phyloP scores from a whole-genome alignment of 2,329 filamentous ascomycete genomes.

The Tolypocladium inflatum region DNA sequence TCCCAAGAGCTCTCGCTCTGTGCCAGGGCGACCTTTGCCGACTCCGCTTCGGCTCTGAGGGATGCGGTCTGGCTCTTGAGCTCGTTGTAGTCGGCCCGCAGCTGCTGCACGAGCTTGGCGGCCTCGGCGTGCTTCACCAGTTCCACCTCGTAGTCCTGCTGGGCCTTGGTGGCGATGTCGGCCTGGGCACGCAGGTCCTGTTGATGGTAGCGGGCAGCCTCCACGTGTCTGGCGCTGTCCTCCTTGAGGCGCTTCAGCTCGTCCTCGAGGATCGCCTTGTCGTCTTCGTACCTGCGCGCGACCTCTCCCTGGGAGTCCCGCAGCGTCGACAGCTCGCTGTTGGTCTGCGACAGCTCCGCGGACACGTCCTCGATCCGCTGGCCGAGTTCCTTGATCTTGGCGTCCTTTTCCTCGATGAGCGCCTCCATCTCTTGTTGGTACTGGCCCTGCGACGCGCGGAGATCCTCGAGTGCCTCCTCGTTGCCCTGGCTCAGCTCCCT shows the following conservation, averaged over 20 bases:
- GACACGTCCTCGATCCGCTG: slow-evolving; percentile 78
- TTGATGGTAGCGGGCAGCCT: slow-evolving; percentile 75
- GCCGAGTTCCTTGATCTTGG: slow-evolving; percentile 69
- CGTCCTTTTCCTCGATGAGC: slow-evolving; percentile 66
- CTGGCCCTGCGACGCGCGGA: slow-evolving; percentile 73
- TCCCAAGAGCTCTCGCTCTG: slow-evolving; percentile 85
- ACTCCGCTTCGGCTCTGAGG: slow-evolving; percentile 73
- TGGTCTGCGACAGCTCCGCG: slow-evolving; percentile 70
- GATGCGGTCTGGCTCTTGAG: slow-evolving; percentile 71
- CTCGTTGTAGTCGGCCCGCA: slow-evolving; percentile 73
- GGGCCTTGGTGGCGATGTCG: slow-evolving; percentile 84
- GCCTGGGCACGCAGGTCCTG: slow-evolving; percentile 89
- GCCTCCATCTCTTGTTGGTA: slow-evolving; percentile 80
- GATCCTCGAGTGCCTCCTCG: slow-evolving; percentile 76
- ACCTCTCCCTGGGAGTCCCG: slow-evolving; percentile 74
- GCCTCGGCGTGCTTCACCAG: slow-evolving; percentile 92
- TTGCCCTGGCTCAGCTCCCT: slow-evolving; percentile 77
- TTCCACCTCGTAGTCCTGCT: slow-evolving; percentile 92
- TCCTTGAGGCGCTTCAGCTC: slow-evolving; percentile 77
- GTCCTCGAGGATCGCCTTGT: slow-evolving; percentile 68
- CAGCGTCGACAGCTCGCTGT: slow-evolving; percentile 70
- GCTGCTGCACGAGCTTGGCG: slow-evolving; percentile 70
- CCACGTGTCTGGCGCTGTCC: slow-evolving; percentile 68
- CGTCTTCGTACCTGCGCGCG: slow-evolving; percentile 62
- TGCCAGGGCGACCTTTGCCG: slow-evolving; percentile 65